These are phyloP conservation scores for Xylaria sp. DNA, from an alignment of 2,329 filamentous ascomycete genomes.

Conservation along the genomic window DNA sequence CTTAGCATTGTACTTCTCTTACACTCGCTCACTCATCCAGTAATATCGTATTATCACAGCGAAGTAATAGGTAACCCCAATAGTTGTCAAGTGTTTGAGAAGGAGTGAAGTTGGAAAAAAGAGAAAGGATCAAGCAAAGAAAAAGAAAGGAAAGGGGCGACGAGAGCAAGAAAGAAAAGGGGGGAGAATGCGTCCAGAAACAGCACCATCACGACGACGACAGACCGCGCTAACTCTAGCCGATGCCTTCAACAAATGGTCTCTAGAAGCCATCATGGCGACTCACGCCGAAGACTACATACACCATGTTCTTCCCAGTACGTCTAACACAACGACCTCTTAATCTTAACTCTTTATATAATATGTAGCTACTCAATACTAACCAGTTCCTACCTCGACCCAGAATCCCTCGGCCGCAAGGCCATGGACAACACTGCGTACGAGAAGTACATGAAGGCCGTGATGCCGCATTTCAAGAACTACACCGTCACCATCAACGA, in stretches of 20 bases:
- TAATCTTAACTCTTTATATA: not conserved
- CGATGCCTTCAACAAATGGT: slow-evolving; percentile 32
- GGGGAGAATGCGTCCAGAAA: slow-evolving; percentile 3
- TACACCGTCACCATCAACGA: slow-evolving; percentile 31
- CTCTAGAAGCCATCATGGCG: slow-evolving; percentile 28
- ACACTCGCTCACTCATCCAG: too few relatives aligned
- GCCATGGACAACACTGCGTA: slow-evolving; percentile 31
- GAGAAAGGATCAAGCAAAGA: not conserved
- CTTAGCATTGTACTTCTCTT: too few relatives aligned
- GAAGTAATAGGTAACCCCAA: too few relatives aligned
- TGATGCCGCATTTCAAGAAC: slow-evolving; percentile 22
- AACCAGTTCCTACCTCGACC: not conserved
- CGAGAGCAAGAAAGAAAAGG: not conserved
- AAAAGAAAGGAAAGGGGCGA: not conserved
- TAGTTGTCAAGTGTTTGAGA: too few relatives aligned
- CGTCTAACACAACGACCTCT: not conserved
- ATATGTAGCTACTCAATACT: not conserved
- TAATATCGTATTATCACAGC: not conserved
- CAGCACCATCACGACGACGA: slow-evolving; percentile 14
- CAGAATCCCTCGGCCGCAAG: slow-evolving; percentile 30
- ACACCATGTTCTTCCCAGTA: slow-evolving; percentile 30
- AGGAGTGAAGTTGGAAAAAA: too few relatives aligned
- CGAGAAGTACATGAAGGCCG: slow-evolving; percentile 7
- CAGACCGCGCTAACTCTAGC: slow-evolving; percentile 30
- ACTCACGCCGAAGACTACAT: slow-evolving; percentile 27